Conservation (phyloP, 352 stramenopile species). For the Phytophthora syringae region DNA sequence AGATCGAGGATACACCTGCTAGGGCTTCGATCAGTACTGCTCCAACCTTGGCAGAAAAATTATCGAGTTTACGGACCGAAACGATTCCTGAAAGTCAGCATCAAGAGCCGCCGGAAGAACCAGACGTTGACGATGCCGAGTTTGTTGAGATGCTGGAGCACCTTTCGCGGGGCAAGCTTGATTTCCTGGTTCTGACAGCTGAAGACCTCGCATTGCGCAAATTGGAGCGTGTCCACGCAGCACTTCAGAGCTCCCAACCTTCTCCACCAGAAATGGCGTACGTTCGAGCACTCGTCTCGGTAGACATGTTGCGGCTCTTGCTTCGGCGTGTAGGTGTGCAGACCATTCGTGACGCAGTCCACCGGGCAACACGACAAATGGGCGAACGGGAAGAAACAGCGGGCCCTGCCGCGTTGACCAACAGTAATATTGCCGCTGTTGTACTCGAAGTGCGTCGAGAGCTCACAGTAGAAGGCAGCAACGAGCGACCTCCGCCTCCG, state of each 20-base stretch:
- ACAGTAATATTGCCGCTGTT: conserved; percentile 45
- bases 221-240: conserved; percentile 37
- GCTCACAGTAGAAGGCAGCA: conserved; percentile 11
- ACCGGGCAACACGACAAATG: conserved; percentile 23
- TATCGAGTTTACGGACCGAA: conserved; percentile 7
- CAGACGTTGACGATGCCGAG: conserved; percentile 15
- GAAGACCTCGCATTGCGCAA: conserved; percentile 36
- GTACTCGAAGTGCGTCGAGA: conserved; percentile 39
- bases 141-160: conserved; percentile 47
- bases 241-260: conserved; percentile 17
- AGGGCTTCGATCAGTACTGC: conserved; percentile 1
- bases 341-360: conserved; percentile 37
- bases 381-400: conserved; percentile 30
- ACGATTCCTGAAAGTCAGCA: not conserved
- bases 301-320: conserved; percentile 53
- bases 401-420: conserved; percentile 33
- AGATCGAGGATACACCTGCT: conserved; percentile 30
- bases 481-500: conserved; percentile 3
- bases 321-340: conserved; percentile 34
- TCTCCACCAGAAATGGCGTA: conserved; percentile 24
- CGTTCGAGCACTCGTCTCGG: conserved; percentile 44
- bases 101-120: conserved; percentile 10
- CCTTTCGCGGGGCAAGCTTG: conserved; percentile 33
- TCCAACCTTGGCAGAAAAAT: conserved; percentile 4
- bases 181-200: conserved; percentile 35